These are phyloP conservation scores for Mrakia blollopis DNA, from an alignment of 768 basidiomycete genomes.

Conservation along the genomic window DNA sequence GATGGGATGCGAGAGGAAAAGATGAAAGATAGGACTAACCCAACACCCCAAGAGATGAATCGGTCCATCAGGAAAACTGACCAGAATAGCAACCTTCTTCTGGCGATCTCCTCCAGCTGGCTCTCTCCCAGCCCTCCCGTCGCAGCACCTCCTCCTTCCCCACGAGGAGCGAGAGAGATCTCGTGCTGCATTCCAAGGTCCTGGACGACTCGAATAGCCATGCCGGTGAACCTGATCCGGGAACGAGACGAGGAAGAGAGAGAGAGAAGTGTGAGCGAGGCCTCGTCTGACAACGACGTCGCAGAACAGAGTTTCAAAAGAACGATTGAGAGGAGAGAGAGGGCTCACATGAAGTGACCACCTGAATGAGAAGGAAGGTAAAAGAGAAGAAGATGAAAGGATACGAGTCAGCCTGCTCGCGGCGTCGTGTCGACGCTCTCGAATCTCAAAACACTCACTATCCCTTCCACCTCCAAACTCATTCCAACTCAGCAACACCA, in stretches of 20 bases:
- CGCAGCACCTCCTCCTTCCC: neutral
- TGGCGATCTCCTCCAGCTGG: conserved; percentile 15
- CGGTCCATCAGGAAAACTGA: conserved; percentile 30
- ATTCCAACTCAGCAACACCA: conserved; percentile 5
- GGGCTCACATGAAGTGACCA: neutral
- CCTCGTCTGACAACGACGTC: too few relatives aligned
- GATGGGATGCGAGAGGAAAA: too few relatives aligned
- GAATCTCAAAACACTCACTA: neutral
- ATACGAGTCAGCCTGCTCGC: too few relatives aligned
- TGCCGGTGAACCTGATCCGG: conserved; percentile 4
- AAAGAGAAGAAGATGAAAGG: too few relatives aligned
- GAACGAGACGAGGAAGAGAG: neutral
- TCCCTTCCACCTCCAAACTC: conserved; percentile 24
- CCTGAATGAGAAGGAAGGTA: neutral
- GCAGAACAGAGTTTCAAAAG: too few relatives aligned
- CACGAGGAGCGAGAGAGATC: conserved; percentile 5
- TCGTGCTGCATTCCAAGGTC: conserved; percentile 30
- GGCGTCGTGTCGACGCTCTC: too few relatives aligned
- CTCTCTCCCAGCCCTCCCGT: neutral
- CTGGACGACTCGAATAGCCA: conserved; percentile 24
- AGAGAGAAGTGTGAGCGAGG: neutral
- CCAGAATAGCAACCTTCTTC: conserved; percentile 26
- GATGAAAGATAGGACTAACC: neutral
- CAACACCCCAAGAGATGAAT: conserved; percentile 20
- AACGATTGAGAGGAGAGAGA: neutral